A percentile compares a stretch with the other conserved stretches of the same genome.
These are phyloP conservation scores for Fraxinus dipetala DNA, from an alignment of 305 asterid species.

Conservation along the genomic window DNA sequence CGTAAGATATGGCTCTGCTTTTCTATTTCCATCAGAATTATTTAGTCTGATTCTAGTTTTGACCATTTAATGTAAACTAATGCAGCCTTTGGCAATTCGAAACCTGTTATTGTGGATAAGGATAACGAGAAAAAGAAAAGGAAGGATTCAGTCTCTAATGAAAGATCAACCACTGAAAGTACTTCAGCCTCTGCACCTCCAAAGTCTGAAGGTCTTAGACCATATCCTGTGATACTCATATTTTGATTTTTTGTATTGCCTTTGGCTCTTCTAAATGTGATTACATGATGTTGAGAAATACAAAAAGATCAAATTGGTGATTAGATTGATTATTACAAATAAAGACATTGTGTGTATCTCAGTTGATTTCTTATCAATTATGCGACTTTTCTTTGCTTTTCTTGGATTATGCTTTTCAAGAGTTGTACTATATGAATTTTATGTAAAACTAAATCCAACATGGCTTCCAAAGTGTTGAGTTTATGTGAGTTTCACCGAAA, in stretches of 20 bases:
- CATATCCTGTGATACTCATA: not conserved
- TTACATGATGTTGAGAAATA: not conserved
- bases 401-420: not conserved
- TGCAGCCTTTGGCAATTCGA: constrained; percentile 75
- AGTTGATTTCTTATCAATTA: not conserved
- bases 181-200: constrained; percentile 43
- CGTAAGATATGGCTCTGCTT: constrained; percentile 48
- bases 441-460: constrained; percentile 1
- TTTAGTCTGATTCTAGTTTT: constrained; percentile 24
- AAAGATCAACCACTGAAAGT: constrained; percentile 22
- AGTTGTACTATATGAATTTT: not conserved
- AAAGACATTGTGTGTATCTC: not conserved
- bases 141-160: constrained; percentile 19
- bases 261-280: not conserved
- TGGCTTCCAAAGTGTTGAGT: not conserved
- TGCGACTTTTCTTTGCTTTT: not conserved
- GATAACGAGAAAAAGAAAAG: constrained; percentile 29
- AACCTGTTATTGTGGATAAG: constrained; percentile 42
- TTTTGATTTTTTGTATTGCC: not conserved
- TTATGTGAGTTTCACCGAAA: not conserved
- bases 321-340: not conserved
- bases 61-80: constrained; percentile 19
- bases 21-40: constrained; percentile 3
- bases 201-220: constrained; percentile 37
- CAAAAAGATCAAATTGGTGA: not conserved